These are phyloP conservation scores for Naganishia randhawae DNA, from an alignment of 768 basidiomycete genomes.

Conservation along the genomic window DNA sequence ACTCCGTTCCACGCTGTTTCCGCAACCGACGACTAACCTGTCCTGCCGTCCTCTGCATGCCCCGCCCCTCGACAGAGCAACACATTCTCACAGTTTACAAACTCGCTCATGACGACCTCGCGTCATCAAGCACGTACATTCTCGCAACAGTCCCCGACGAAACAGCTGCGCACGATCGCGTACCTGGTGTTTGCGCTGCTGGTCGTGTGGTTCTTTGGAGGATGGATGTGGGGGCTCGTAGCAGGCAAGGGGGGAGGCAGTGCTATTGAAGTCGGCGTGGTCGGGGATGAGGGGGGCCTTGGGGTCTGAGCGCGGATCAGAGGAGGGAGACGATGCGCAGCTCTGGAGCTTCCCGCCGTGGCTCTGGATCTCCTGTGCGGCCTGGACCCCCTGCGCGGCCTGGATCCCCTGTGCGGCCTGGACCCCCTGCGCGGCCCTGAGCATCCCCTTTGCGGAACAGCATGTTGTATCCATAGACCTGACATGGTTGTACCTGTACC, in stretches of 20 bases:
- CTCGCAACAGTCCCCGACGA: conserved; percentile 40
- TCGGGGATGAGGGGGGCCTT: conserved; percentile 9
- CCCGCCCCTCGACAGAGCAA: conserved; percentile 35
- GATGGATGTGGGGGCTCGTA: conserved; percentile 18
- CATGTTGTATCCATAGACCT: too few species aligned
- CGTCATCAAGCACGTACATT: conserved; percentile 48
- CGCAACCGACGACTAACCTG: not conserved
- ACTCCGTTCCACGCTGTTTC: too few species aligned
- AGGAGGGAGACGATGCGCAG: too few species aligned
- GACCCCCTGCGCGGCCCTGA: too few species aligned
- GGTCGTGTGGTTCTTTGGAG: conserved; percentile 39
- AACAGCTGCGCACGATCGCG: conserved; percentile 47
- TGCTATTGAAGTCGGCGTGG: not conserved
- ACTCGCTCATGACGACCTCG: conserved; percentile 48
- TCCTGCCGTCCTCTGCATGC: not conserved
- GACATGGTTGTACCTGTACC: too few species aligned
- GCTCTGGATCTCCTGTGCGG: too few species aligned
- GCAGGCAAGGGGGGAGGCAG: not conserved
- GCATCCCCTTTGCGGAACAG: too few species aligned
- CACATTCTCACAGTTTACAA: conserved; percentile 47
- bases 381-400: too few species aligned
- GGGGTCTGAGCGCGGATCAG: too few species aligned
- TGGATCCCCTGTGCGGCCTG: too few species aligned
- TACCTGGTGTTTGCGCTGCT: conserved; percentile 46
- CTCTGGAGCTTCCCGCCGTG: too few species aligned